Evolutionary conservation across 306 rosid species (phyloP), one percentile per base, ranked within the genome.

Genomic region (Astragalus glycyphyllos): DNA sequence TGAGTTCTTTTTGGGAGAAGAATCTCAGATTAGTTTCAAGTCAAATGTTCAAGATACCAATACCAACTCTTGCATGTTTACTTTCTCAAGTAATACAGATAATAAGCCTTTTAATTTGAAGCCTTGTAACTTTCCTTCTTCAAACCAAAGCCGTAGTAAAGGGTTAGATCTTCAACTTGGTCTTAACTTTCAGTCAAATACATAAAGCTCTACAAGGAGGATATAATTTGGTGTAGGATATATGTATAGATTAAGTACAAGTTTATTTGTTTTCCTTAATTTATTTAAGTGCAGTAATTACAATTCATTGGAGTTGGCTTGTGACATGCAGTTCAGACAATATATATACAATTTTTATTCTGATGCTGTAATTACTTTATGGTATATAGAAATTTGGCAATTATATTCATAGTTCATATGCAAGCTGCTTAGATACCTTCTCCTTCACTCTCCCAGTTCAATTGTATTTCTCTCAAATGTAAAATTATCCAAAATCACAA

Each of bases 121-220:
- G 70, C 85, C 91, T 65, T 1, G 29, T 23, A 1, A 23, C 29
- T 23, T 23, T 23, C 29, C 29, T 23, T 80, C 75, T 68, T 71
- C 85, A 47, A 80, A 84, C 13, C 83, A 79, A 54, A 83, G 68
- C 56, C 86, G 85, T 73, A 65, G 9, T 65, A 93, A 85, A 75
- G 87, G 69, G 58, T 79, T 87, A 76, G 96, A 93, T 88, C 94
- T 93, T 80, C 92, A 88, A 59, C 71, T 93, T 72, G 89, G 88
- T 64, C 80, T 93, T 31, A 81, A 81, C 48, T 68, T 83, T 81
- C 47, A 83, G 7, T 69, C 90, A 16, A 74, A 80, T 48, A 68
- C 84, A 69, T 70, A 48, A 72, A 82, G 80, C 73, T 79, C 45
- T 59, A 35, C 81, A 10, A 80, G 80, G 50, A 84, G 84, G 85